phyloP scores from a whole-genome alignment of 441 rosid species.

The Jatropha podagrica region DNA sequence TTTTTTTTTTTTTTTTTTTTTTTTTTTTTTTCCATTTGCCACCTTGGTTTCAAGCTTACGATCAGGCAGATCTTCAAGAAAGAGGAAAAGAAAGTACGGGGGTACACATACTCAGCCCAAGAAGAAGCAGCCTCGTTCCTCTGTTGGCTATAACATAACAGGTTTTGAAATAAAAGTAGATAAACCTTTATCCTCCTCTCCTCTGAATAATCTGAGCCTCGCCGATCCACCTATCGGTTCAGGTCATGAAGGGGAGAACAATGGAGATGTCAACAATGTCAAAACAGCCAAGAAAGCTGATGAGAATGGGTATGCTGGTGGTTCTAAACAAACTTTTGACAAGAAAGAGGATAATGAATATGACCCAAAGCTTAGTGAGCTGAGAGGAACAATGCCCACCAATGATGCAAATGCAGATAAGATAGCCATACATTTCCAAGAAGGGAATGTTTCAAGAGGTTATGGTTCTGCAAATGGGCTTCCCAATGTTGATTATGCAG shows the following conservation, averaged over 20 bases:
- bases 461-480: constrained; percentile 44
- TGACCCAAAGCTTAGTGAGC: constrained; percentile 91
- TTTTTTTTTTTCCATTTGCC: neutral
- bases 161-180: constrained; percentile 36
- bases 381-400: constrained; percentile 49
- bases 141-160: constrained; percentile 33
- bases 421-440: constrained; percentile 45
- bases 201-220: constrained; percentile 36
- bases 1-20: too few species aligned
- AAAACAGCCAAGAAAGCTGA: constrained; percentile 38
- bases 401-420: constrained; percentile 47
- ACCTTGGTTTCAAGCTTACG: constrained; percentile 54
- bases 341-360: constrained; percentile 61
- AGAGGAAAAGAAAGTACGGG: constrained; percentile 80
- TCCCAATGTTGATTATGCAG: constrained; percentile 44
- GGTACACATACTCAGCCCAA: constrained; percentile 55
- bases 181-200: constrained; percentile 39
- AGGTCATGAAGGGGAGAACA: constrained; percentile 36
- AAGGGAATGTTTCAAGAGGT: constrained; percentile 46
- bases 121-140: constrained; percentile 65
- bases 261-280: constrained; percentile 32
- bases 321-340: constrained; percentile 32
- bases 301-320: constrained; percentile 46
- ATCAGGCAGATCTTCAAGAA: constrained; percentile 72
- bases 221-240: constrained; percentile 33